A percentile compares a stretch with the other conserved stretches of the same genome.
These are phyloP conservation scores for Trametes villosa DNA, from an alignment of 768 basidiomycete species.

Conservation along the genomic window DNA sequence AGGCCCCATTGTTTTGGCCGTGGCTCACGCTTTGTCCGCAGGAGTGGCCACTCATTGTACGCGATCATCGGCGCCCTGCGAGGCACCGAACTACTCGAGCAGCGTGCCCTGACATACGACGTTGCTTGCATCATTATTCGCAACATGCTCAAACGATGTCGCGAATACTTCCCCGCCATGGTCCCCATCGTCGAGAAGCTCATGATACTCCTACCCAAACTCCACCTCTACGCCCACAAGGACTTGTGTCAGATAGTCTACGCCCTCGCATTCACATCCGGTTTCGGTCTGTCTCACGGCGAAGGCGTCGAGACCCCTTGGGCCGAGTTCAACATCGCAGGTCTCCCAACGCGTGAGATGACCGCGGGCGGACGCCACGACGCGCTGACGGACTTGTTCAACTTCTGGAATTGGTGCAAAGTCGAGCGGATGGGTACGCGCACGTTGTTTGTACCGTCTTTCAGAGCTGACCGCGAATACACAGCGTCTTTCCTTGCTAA, in stretches of 20 bases:
- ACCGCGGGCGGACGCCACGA: slow-evolving; percentile 13
- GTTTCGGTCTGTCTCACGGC: slow-evolving; percentile 24
- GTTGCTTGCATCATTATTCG: slow-evolving; percentile 21
- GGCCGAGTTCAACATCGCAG: slow-evolving; percentile 18
- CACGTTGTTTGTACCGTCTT: too few relatives aligned
- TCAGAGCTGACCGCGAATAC: neutral
- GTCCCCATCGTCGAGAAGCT: neutral
- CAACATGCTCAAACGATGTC: slow-evolving; percentile 10
- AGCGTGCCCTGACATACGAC: neutral
- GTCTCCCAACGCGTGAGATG: slow-evolving; percentile 22
- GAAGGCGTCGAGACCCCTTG: slow-evolving; percentile 27
- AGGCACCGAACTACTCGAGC: neutral
- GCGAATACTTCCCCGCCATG: neutral
- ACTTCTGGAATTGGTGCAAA: slow-evolving; percentile 22
- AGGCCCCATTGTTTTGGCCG: neutral
- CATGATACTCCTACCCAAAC: slow-evolving; percentile 2
- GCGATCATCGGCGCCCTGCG: neutral
- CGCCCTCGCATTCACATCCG: slow-evolving; percentile 15
- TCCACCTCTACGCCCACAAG: slow-evolving; percentile 26
- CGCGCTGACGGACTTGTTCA: slow-evolving; percentile 13
- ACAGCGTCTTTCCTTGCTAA: neutral
- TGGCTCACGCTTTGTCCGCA: neutral
- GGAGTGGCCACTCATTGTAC: neutral
- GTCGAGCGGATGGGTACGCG: neutral
- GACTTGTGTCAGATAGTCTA: slow-evolving; percentile 20